phyloP scores from a whole-genome alignment of 352 stramenopile genomes.

The Pythium rhizo-oryzae region DNA sequence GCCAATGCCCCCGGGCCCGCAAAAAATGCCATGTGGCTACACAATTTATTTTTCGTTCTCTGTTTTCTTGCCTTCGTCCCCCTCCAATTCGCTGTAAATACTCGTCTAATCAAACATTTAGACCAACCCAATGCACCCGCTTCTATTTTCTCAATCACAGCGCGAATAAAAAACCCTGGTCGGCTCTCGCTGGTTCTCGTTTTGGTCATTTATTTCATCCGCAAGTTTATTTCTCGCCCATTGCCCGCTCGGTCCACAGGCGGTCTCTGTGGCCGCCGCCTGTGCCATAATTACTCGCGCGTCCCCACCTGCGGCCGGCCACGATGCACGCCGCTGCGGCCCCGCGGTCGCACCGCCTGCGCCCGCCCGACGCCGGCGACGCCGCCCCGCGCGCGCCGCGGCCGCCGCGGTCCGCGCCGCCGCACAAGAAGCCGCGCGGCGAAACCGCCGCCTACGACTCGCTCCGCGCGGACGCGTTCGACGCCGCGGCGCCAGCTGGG shows the following conservation, averaged over 20 bases:
- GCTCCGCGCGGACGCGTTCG: not conserved
- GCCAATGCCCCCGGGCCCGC: not conserved
- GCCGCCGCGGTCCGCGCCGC: slow-evolving; percentile 9
- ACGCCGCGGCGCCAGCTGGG: not conserved
- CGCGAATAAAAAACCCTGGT: not conserved
- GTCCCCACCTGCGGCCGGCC: not conserved
- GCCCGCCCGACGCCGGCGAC: not conserved
- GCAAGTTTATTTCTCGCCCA: not conserved
- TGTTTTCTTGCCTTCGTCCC: not conserved
- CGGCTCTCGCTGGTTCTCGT: no score
- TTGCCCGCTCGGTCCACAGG: no score
- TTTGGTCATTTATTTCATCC: no score
- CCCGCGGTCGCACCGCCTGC: not conserved
- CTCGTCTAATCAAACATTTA: not conserved
- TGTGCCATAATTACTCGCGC: not conserved
- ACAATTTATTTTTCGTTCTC: not conserved
- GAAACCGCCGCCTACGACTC: slow-evolving; percentile 16
- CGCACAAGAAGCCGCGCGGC: slow-evolving; percentile 11
- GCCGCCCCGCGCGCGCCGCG: not conserved
- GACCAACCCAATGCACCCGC: not conserved
- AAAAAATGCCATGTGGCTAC: slow-evolving; percentile 16
- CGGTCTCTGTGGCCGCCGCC: no score
- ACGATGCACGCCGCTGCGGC: not conserved
- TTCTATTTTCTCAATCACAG: not conserved
- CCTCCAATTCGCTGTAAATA: not conserved